Conservation (phyloP, 305 asterid species). For the Rubia tinctorum region DNA sequence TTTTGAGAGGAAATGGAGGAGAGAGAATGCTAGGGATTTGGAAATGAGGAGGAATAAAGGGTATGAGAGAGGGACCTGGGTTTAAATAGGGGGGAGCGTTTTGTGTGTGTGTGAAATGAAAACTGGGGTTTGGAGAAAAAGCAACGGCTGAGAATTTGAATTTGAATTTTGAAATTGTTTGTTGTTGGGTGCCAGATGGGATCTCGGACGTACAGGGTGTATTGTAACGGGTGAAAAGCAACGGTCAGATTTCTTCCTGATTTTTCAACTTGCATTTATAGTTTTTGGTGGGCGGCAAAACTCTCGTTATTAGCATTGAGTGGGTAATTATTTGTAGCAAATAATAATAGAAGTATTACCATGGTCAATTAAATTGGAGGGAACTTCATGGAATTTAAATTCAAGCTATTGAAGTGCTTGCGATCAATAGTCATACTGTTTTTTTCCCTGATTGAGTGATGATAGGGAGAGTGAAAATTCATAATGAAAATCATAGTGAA, state of each 20-base stretch:
- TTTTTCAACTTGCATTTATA: background rate
- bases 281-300: background rate
- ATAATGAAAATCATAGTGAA: too few species aligned
- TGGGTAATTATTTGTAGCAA: background rate
- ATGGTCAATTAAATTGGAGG: background rate
- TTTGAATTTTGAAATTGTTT: background rate
- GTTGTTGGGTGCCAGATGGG: slow-evolving; percentile 21
- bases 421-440: too few species aligned
- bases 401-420: background rate
- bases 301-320: background rate
- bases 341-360: background rate
- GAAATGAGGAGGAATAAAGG: background rate
- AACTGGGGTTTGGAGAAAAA: background rate
- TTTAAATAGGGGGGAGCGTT: slow-evolving; percentile 6
- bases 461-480: too few species aligned
- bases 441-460: too few species aligned
- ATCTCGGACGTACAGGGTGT: background rate
- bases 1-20: background rate
- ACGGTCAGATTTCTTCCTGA: slow-evolving; percentile 13
- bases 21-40: background rate
- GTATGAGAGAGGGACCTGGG: background rate
- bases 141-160: slow-evolving; percentile 20
- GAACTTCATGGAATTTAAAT: background rate
- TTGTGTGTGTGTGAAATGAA: background rate
- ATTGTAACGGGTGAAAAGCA: slow-evolving; percentile 17